Evolutionary conservation across 192 early-diverging fungal genomes (phyloP).

Genomic region (Cladochytrium replicatum): DNA sequence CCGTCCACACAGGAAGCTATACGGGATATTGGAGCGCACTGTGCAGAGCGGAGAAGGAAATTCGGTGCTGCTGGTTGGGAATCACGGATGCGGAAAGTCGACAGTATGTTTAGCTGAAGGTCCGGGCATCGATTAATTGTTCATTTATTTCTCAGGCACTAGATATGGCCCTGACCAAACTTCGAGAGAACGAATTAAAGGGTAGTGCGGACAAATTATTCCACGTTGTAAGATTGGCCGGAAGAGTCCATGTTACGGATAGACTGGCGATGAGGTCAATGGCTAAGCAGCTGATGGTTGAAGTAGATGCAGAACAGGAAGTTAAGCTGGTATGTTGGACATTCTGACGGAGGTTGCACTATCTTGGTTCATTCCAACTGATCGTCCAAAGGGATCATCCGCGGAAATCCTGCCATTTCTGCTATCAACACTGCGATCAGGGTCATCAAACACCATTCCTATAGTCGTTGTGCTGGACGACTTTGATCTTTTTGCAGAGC

Average conservation of each 20-base stretch:
- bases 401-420: constrained; percentile 58
- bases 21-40: constrained; percentile 49
- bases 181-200: neutral
- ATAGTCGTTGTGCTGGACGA: constrained; percentile 88
- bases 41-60: constrained; percentile 70
- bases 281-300: constrained; percentile 58
- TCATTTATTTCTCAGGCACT: neutral
- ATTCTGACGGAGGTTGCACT: neutral
- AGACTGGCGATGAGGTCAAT: constrained; percentile 72
- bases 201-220: neutral
- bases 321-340: constrained; percentile 6
- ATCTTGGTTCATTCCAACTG: neutral
- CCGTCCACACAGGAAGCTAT: constrained; percentile 44
- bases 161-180: neutral
- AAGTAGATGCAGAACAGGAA: constrained; percentile 35
- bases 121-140: neutral
- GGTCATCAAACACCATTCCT: constrained; percentile 41
- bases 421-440: constrained; percentile 52
- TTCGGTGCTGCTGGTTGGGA: constrained; percentile 74
- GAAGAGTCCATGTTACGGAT: constrained; percentile 66
- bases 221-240: constrained; percentile 20
- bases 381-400: constrained; percentile 43
- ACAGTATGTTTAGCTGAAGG: constrained; percentile 27
- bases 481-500: constrained; percentile 84
- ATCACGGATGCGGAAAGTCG: constrained; percentile 69